Base-by-base conservation (phyloP, 495 filamentous ascomycete species). In the Daldinia concentrica region DNA sequence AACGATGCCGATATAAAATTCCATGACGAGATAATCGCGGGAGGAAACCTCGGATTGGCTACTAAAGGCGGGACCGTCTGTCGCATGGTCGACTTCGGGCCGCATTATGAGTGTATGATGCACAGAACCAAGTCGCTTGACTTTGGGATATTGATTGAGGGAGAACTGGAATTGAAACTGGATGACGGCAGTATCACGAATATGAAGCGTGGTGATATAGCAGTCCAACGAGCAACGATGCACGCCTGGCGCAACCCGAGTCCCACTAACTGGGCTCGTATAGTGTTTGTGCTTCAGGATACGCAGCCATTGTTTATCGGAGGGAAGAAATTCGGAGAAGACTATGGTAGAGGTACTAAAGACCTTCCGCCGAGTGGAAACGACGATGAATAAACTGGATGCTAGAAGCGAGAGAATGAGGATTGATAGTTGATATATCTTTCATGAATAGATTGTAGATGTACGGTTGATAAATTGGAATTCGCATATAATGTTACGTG, bases 101-200 rank as follows among this genome's bases (percentile, higher is more conserved):
- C 90, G 0, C 80, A 78, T 6, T 76, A 82, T 66, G 79, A 80
- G 24, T 85, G 82, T 66, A 81, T 83, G 61, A 87, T 94, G 86
- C 92, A 94, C 66, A 84, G 91, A 0, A 93, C 92, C 3, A 83
- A 89, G 73, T 89, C 85, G 15, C 78, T 95, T 4, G 92, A 95
- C 68, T 94, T 91, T 58, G 91, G 91, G 3, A 84, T 93, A 62
- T 86, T 95, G 27, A 64, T 95, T n/a, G 91, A 94, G 74, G 92
- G 92, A 0, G 76, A 86, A 72, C 75, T 91, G n/a, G 89, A 87
- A 74, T 83, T 89, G 78, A 76, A 86, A 6, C 77, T 93, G 8
- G 91, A 93, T 71, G 69, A 78, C 71, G 86, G 91, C 0, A 89
- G 88, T 74, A 79, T 77, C 58, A 76, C 81, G 57, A 68, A 77